Conservation (phyloP, 768 basidiomycete genomes). For the Tylopilus plumbeoviolaceoides region DNA sequence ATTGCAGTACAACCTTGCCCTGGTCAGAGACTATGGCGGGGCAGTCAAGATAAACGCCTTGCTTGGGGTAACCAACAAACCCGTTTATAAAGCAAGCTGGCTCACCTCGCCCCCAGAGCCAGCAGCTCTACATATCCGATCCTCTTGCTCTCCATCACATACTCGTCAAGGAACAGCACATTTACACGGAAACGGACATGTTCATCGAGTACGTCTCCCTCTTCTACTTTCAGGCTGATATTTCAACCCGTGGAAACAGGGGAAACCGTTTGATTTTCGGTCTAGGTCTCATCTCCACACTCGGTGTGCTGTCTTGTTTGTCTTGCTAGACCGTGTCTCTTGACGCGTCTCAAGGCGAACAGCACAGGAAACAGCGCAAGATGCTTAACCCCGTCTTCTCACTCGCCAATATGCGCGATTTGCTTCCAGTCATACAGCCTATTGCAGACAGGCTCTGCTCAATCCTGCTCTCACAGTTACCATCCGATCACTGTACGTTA, state of each 20-base stretch:
- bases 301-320: conserved; percentile 23
- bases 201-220: conserved; percentile 30
- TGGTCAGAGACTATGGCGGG: conserved; percentile 33
- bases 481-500: conserved; percentile 21
- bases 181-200: conserved; percentile 36
- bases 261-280: conserved; percentile 35
- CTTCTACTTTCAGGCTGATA: background rate
- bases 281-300: conserved; percentile 34
- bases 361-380: conserved; percentile 31
- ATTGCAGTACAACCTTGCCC: conserved; percentile 26
- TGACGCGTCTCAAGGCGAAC: conserved; percentile 18
- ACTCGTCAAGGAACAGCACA: conserved; percentile 33
- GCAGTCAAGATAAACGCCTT: conserved; percentile 33
- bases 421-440: conserved; percentile 30
- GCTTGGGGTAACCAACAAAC: conserved; percentile 28
- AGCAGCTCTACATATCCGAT: conserved; percentile 35
- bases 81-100: background rate
- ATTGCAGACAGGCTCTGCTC: conserved; percentile 29
- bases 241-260: conserved; percentile 7
- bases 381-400: conserved; percentile 34
- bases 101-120: conserved; percentile 11
- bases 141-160: conserved; percentile 37
- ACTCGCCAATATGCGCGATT: conserved; percentile 26
- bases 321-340: background rate
- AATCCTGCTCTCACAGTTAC: conserved; percentile 19